Evolutionary conservation across 2,329 filamentous ascomycete species (phyloP), one percentile per base, ranked within the genome.

Genomic region (Trichoderma arundinaceum): DNA sequence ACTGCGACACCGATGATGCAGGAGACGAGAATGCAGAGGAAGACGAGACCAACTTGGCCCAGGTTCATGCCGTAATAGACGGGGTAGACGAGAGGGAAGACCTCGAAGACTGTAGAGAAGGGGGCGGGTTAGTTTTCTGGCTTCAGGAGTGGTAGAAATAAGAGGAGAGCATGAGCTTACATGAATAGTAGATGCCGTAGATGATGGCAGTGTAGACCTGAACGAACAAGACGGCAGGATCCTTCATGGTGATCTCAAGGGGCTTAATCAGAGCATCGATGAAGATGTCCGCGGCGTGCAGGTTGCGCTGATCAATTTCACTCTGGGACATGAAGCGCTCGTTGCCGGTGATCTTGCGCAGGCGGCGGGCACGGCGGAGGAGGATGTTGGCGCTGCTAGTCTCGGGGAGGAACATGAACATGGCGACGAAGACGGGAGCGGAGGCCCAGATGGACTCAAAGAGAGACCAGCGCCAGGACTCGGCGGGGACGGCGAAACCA

Each of bases 381-480:
- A 90, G 82, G 70, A 91, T 87, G 67, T 82, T 89, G 7, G 81
- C 77, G 0, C 82, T 75, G 62, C 79, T 84, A 0, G 89, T 91
- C 77, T 91, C 88, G 0, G 89, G 89, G 28, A 91, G 82, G 68
- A 86, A 81, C 68, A 88, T 71, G 71, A 89, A 83, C 82, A 90
- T 84, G 59, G 83, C 62, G n/a, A 89, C 68, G 69, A 89, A 83
- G 49, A 88, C 73, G 0, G 87, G 87, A 0, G 79, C 82, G 0
- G 86, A 80, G 17, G 84, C 80, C 86, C 86, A 90, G 65, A 90
- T 78, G 64, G 89, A 84, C 71, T 89, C 86, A 80, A 84, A 88
- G 10, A 87, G 77, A 0, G 84, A 84, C 87, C 87, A 90, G n/a
- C 86, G 80, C 87, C 87, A 90, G 60, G 76, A 77, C 74, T 86